Evolutionary conservation across 1,139 yeast species (phyloP), one percentile per base, ranked within the genome.

Genomic region (Kluyveromyces sp.): DNA sequence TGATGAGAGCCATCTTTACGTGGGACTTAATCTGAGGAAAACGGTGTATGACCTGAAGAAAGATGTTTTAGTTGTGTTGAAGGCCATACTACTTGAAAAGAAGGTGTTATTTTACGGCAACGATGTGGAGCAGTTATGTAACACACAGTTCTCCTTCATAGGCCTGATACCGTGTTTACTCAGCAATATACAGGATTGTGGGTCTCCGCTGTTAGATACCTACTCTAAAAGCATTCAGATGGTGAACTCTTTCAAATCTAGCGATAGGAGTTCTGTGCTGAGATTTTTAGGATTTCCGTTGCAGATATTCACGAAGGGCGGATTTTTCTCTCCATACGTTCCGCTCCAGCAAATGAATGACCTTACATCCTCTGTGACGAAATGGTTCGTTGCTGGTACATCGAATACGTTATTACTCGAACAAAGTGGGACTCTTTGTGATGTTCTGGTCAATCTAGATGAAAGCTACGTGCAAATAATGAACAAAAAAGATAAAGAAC

Each of bases 321-420:
- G 95, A 2, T 74, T 89, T 50, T 89, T 94, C 73, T 83, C 85
- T 52, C 97, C 98, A 0, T 92, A 89, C 62, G 75, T 89, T 18
- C 95, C 98, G 0, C 68, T 92, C 42, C 98, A 89, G 62, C 97
- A 89, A 59, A 68, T 92, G 45, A 83, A 83, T 45, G 89, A 85
- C 53, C 69, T 92, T 44, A 72, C 71, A 32, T 72, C 75, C 28
- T 68, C 71, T 1, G 75, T 72, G 37, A 74, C 89, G 0, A 69
- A 73, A 44, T 80, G 79, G 58, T 92, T 79, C 53, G 70, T 87
- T 65, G 76, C 87, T 44, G 98, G 98, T 0, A 83, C 95, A 40
- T 88, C 97, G 8, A 92, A 92, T 63, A 78, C 88, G 31, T 67
- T 92, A 39, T 70, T 92, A 43, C 68, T 84, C 36, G 83, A 83